These are phyloP conservation scores for Pecoramyces ruminantium DNA, from an alignment of 192 early-diverging fungal species.

Conservation along the genomic window DNA sequence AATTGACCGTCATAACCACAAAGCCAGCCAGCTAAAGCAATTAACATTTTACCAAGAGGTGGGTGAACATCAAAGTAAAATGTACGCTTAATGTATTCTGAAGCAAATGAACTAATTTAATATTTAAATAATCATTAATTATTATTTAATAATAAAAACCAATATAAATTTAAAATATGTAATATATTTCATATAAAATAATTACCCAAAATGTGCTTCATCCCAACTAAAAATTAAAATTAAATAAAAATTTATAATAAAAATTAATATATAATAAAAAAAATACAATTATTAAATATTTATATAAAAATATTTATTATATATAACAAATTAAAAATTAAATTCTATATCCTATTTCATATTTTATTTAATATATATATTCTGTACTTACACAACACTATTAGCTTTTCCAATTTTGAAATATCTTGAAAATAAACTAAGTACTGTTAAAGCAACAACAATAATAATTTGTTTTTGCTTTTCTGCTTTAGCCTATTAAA, in stretches of 20 bases:
- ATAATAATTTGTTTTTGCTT: neutral
- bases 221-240: slow-evolving; percentile 15
- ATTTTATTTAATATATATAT: too few species aligned
- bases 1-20: slow-evolving; percentile 78
- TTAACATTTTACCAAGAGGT: slow-evolving; percentile 37
- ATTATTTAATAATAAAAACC: too few species aligned
- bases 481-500: neutral
- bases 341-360: too few species aligned
- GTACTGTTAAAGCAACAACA: neutral
- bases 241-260: neutral
- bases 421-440: neutral
- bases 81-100: slow-evolving; percentile 75
- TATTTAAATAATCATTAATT: too few species aligned
- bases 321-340: too few species aligned
- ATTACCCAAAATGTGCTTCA: slow-evolving; percentile 42
- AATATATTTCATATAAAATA: neutral
- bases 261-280: too few species aligned
- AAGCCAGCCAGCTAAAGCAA: slow-evolving; percentile 64
- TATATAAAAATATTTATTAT: too few species aligned
- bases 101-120: slow-evolving; percentile 57
- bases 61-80: slow-evolving; percentile 94
- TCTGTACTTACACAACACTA: neutral
- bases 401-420: slow-evolving; percentile 5
- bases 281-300: too few species aligned
- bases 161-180: too few species aligned